A percentile compares a stretch with the other conserved stretches of the same genome.
These are phyloP conservation scores for Apiotrichum brassicae DNA, from an alignment of 1,284 basidiomycete species.

Conservation along the genomic window DNA sequence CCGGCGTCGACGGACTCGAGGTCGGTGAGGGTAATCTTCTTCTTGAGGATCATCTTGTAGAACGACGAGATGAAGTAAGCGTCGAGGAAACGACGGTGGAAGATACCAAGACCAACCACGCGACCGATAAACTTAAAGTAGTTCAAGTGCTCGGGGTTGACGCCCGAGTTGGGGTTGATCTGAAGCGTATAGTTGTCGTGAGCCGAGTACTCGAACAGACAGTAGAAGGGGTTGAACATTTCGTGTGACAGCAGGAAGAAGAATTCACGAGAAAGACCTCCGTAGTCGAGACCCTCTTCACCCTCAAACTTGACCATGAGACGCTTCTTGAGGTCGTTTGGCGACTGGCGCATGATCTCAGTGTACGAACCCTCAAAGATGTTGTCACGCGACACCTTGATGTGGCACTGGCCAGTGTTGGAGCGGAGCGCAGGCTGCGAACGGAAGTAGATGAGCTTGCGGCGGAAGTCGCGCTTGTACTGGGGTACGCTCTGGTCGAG, in stretches of 20 bases:
- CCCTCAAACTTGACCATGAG: constrained; percentile 99
- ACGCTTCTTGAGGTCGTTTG: constrained; percentile 92
- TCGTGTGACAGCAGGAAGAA: constrained; percentile 99
- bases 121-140: constrained; percentile 99
- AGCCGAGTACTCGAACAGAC: constrained; percentile 97
- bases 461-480: constrained; percentile 97
- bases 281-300: constrained; percentile 97
- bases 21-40: constrained; percentile 77
- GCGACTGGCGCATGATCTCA: constrained; percentile 84
- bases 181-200: constrained; percentile 99
- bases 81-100: constrained; percentile 96
- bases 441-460: constrained; percentile 98
- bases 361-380: constrained; percentile 96
- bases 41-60: constrained; percentile 97
- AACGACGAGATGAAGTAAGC: constrained; percentile 98
- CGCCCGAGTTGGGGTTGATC: constrained; percentile 94
- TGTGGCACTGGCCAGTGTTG: constrained; percentile 86
- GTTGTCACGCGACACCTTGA: constrained; percentile 87
- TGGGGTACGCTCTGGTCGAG: constrained; percentile 86
- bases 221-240: constrained; percentile 98
- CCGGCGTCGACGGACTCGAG: constrained; percentile 86
- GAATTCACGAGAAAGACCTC: constrained; percentile 96
- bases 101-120: constrained; percentile 88
- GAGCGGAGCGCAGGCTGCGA: constrained; percentile 91
- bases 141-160: constrained; percentile 97